A percentile compares a stretch with the other conserved stretches of the same genome.
phyloP scores from a whole-genome alignment of 306 rosid genomes.

The Vigna reflexopilosa region DNA sequence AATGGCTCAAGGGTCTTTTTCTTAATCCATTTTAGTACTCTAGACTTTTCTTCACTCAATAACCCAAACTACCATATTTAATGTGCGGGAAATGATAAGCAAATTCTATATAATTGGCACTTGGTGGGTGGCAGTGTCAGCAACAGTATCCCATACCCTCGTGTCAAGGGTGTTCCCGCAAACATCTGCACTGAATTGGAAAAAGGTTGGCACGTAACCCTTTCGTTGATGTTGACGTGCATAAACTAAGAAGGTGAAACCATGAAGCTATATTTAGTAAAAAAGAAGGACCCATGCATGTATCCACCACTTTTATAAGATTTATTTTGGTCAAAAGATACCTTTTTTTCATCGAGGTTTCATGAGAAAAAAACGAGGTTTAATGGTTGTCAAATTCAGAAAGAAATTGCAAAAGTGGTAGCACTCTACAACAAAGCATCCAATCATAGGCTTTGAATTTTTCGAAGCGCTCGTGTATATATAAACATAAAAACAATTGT shows the following conservation, averaged over 20 bases:
- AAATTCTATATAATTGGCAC: neutral
- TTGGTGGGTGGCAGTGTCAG: neutral
- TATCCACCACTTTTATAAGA: neutral
- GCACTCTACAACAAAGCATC: slow-evolving; percentile 24
- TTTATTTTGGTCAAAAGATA: neutral
- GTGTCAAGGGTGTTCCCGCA: neutral
- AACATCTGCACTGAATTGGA: neutral
- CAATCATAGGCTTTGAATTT: slow-evolving; percentile 1
- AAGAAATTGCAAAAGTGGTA: slow-evolving; percentile 37
- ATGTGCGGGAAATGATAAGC: neutral
- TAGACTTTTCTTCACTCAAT: neutral
- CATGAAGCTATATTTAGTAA: neutral
- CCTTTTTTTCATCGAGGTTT: neutral
- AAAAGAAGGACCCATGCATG: neutral
- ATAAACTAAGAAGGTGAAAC: neutral
- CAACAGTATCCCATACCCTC: neutral
- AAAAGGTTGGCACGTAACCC: neutral
- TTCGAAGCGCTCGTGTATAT: slow-evolving; percentile 29
- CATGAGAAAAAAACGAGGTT: neutral
- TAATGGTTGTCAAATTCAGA: slow-evolving; percentile 9
- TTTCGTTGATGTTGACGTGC: neutral
- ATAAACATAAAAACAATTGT: slow-evolving; percentile 41
- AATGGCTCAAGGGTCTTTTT: neutral
- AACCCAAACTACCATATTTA: neutral
- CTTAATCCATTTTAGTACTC: neutral